Percentiles rank a stretch among this genome's conserved stretches.
These are phyloP conservation scores for Wickerhamiella spandovensis DNA, from an alignment of 805 yeast genomes.

Conservation along the genomic window DNA sequence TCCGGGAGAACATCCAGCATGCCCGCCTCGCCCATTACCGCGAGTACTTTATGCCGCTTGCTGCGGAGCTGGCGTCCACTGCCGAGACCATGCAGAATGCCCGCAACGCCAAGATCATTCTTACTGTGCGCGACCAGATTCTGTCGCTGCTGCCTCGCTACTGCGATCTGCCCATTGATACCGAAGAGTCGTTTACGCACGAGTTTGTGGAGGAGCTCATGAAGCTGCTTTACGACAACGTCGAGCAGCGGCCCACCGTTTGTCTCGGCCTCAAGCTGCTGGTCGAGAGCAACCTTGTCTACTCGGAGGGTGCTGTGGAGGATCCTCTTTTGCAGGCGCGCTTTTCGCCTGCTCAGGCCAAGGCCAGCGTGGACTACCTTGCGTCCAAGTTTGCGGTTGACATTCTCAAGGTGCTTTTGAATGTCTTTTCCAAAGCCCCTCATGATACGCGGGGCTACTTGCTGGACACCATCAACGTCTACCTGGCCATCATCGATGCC, in stretches of 20 bases:
- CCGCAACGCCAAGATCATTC: constrained; percentile 61
- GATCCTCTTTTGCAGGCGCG: constrained; percentile 49
- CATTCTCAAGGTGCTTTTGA: constrained; percentile 73
- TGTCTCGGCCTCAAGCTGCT: constrained; percentile 69
- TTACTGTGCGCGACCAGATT: constrained; percentile 78
- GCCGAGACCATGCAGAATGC: constrained; percentile 26
- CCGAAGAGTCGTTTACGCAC: constrained; percentile 49
- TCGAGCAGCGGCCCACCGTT: constrained; percentile 63
- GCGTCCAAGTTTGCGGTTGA: constrained; percentile 46
- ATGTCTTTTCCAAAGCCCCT: constrained; percentile 76
- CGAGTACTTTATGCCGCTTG: constrained; percentile 50
- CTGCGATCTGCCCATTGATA: constrained; percentile 74
- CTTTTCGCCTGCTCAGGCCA: constrained; percentile 45
- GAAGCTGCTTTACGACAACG: constrained; percentile 58
- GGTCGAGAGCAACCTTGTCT: constrained; percentile 62
- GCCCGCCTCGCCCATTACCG: constrained; percentile 56
- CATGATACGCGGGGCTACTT: constrained; percentile 76
- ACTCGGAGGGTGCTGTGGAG: constrained; percentile 42
- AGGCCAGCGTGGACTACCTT: constrained; percentile 46
- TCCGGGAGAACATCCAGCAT: constrained; percentile 71
- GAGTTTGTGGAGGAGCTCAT: constrained; percentile 67
- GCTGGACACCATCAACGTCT: constrained; percentile 74
- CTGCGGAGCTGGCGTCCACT: constrained; percentile 21
- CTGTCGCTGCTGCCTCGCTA: constrained; percentile 88
- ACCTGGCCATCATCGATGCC: constrained; percentile 52